phyloP scores from a whole-genome alignment of 2,329 filamentous ascomycete genomes.

The Trichoderma atrobrunneum region DNA sequence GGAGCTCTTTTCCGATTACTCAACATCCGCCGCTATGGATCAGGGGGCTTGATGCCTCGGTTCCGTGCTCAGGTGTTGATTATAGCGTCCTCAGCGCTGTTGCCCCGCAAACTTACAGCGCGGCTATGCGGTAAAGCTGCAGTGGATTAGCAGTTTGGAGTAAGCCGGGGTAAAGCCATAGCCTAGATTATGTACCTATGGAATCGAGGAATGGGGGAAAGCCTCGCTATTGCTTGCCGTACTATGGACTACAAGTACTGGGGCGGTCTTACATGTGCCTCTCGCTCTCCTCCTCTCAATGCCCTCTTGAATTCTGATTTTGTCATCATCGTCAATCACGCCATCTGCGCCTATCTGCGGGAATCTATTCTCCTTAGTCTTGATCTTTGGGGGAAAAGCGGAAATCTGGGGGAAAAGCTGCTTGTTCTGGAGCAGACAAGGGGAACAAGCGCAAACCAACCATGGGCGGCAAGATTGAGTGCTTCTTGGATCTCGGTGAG shows the following conservation, averaged over 20 bases:
- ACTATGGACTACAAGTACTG: background rate
- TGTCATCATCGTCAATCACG: slow-evolving; percentile 6
- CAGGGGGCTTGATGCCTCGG: background rate
- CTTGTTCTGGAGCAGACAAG: background rate
- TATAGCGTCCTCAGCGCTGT: background rate
- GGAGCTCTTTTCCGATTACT: background rate
- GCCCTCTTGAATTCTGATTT: background rate
- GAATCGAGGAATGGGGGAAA: background rate
- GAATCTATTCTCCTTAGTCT: background rate
- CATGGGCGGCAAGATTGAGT: slow-evolving; percentile 62
- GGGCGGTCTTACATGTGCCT: background rate
- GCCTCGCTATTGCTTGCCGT: background rate
- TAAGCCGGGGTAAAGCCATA: background rate
- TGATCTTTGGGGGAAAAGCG: background rate
- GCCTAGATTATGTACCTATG: no score
- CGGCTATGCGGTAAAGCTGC: background rate
- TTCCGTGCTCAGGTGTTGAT: background rate
- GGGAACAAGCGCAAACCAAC: background rate
- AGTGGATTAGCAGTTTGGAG: background rate
- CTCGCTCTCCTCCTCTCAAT: background rate
- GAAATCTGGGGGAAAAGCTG: background rate
- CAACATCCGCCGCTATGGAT: background rate
- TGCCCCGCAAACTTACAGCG: background rate
- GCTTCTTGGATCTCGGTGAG: slow-evolving; percentile 64
- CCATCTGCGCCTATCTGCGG: background rate